phyloP scores from a whole-genome alignment of 768 basidiomycete species.

The Tephrocybe sp. region DNA sequence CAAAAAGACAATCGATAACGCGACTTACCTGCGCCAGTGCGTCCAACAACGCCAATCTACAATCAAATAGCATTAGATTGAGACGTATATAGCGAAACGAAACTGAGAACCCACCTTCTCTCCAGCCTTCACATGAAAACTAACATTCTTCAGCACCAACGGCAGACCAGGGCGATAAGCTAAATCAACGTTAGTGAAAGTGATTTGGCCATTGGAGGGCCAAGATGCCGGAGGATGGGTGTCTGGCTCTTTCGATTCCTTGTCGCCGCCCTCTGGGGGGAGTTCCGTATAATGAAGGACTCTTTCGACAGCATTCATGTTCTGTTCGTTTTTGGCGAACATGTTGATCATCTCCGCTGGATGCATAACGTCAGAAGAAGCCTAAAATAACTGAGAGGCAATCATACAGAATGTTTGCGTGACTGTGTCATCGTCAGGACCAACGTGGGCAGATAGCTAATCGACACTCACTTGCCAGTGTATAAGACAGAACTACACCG shows the following conservation, averaged over 20 bases:
- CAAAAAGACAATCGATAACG: background rate
- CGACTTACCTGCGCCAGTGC: slow-evolving; percentile 41
- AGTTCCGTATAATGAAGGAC: slow-evolving; percentile 68
- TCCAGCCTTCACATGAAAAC: slow-evolving; percentile 53
- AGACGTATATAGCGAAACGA: background rate
- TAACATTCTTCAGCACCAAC: slow-evolving; percentile 58
- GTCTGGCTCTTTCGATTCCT: slow-evolving; percentile 32
- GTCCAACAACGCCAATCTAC: slow-evolving; percentile 46
- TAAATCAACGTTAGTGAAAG: slow-evolving; percentile 54
- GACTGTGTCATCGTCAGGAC: slow-evolving; percentile 28
- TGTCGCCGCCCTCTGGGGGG: slow-evolving; percentile 15
- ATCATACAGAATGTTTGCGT: slow-evolving; percentile 52
- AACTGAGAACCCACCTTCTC: slow-evolving; percentile 52
- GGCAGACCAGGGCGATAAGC: slow-evolving; percentile 64
- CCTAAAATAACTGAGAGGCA: background rate
- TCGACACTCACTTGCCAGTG: slow-evolving; percentile 42
- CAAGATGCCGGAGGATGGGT: slow-evolving; percentile 47
- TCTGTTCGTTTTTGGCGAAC: slow-evolving; percentile 62
- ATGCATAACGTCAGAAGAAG: background rate
- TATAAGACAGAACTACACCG: slow-evolving; percentile 59
- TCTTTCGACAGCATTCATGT: slow-evolving; percentile 73
- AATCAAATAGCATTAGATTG: background rate
- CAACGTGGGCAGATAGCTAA: background rate
- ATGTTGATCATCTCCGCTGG: slow-evolving; percentile 52
- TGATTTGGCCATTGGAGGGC: slow-evolving; percentile 51